A percentile compares a stretch with the other conserved stretches of the same genome.
These are phyloP conservation scores for Phylloporus sp. DNA, from an alignment of 768 basidiomycete species.

Conservation along the genomic window DNA sequence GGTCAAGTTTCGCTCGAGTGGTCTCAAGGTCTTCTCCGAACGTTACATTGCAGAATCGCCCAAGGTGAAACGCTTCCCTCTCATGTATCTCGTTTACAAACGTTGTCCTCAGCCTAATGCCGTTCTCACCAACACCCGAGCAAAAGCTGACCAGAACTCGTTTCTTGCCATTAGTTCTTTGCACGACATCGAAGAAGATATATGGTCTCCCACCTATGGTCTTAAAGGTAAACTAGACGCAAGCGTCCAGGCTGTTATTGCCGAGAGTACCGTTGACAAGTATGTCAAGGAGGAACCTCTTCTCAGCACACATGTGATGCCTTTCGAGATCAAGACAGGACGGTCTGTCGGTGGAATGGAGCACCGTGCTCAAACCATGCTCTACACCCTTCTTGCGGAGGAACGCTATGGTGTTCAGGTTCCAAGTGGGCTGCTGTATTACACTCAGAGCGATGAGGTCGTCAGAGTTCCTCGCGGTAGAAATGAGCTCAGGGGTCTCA, in stretches of 20 bases:
- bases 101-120: conserved; percentile 49
- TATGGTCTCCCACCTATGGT: conserved; percentile 94
- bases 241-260: conserved; percentile 67
- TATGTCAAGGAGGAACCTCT: conserved; percentile 14
- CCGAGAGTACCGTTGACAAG: conserved; percentile 38
- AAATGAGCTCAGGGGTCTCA: conserved; percentile 81
- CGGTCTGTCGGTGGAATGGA: conserved; percentile 74
- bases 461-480: conserved; percentile 73
- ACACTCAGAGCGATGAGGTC: conserved; percentile 88
- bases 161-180: conserved; percentile 70
- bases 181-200: conserved; percentile 93
- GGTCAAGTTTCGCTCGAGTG: conserved; percentile 57
- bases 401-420: conserved; percentile 88
- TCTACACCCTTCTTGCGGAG: conserved; percentile 86
- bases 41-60: conserved; percentile 63
- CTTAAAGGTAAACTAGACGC: conserved; percentile 96
- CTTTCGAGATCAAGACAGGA: conserved; percentile 97
- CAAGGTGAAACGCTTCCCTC: conserved; percentile 43
- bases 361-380: conserved; percentile 96
- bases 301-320: conserved; percentile 41
- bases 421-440: conserved; percentile 83
- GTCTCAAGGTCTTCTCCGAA: conserved; percentile 59
- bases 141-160: conserved; percentile 43
- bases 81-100: neutral
- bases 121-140: conserved; percentile 63